phyloP scores from a whole-genome alignment of 2,329 filamentous ascomycete genomes.

The Cladosporium sp. region DNA sequence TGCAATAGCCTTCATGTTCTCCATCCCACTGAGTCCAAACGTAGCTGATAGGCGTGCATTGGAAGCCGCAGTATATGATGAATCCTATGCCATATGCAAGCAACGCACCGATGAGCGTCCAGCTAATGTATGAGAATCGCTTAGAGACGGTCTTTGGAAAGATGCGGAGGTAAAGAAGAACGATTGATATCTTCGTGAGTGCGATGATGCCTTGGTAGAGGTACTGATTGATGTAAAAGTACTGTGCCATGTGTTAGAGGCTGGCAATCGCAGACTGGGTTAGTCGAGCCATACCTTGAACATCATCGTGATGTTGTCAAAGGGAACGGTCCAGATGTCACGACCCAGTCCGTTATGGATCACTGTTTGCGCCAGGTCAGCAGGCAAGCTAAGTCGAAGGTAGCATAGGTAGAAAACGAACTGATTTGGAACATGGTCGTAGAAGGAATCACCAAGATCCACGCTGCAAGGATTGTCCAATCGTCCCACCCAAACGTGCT shows the following conservation, averaged over 20 bases:
- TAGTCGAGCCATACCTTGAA: constrained; percentile 1
- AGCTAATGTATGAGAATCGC: constrained; percentile 25
- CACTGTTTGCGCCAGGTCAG: not conserved
- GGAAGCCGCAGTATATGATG: constrained; percentile 13
- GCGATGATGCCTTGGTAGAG: constrained; percentile 15
- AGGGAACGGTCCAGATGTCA: constrained; percentile 20
- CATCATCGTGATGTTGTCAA: constrained; percentile 18
- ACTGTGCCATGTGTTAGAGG: not conserved
- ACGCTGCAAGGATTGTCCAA: constrained; percentile 5
- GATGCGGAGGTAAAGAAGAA: constrained; percentile 33
- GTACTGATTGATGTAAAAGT: constrained; percentile 13
- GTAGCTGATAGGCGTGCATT: constrained; percentile 13
- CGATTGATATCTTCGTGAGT: constrained; percentile 32
- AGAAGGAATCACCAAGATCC: constrained; percentile 2
- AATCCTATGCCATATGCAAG: constrained; percentile 13
- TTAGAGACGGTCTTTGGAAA: constrained; percentile 25
- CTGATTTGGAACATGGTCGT: constrained; percentile 1
- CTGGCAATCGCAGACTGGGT: not conserved
- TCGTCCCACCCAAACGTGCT: constrained; percentile 14
- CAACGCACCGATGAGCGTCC: constrained; percentile 19
- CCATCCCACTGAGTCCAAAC: constrained; percentile 15
- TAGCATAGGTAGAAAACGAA: not conserved
- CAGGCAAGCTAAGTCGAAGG: not conserved
- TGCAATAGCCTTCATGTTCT: constrained; percentile 13
- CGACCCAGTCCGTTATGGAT: constrained; percentile 18